Percentiles rank a stretch among this genome's conserved stretches.
Evolutionary conservation across 352 stramenopile genomes (phyloP).

Genomic region (Globisporangium rhizosaccharum): DNA sequence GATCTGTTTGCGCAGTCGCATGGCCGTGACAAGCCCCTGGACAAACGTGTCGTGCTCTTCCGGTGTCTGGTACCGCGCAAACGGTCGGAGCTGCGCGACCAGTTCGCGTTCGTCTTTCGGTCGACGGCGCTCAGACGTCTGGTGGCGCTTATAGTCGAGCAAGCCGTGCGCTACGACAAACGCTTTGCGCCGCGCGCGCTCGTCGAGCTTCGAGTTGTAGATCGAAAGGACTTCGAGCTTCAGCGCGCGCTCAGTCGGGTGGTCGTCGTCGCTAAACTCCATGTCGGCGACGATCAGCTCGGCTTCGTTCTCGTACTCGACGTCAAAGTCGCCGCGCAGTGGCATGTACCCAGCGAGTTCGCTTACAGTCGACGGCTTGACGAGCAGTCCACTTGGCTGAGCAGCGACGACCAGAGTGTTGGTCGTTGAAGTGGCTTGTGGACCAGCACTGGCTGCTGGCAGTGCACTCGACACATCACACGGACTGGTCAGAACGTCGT

Average conservation of each 20-base stretch:
- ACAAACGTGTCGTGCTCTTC: constrained; percentile 94
- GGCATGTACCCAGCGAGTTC: constrained; percentile 94
- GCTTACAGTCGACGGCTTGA: constrained; percentile 8
- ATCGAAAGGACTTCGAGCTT: constrained; percentile 96
- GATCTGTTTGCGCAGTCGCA: constrained; percentile 95
- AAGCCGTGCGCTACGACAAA: constrained; percentile 90
- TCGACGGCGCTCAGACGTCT: constrained; percentile 85
- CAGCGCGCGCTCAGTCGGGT: constrained; percentile 87
- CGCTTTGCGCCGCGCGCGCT: constrained; percentile 89
- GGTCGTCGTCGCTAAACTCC: constrained; percentile 90
- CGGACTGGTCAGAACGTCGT: not conserved
- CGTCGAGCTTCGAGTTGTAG: constrained; percentile 95
- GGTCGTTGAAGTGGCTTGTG: constrained; percentile 1
- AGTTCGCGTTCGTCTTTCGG: constrained; percentile 95
- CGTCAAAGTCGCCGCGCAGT: constrained; percentile 95
- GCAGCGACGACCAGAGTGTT: constrained; percentile 8
- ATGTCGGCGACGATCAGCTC: constrained; percentile 96
- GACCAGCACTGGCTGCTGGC: not conserved
- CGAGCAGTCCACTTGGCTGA: not conserved
- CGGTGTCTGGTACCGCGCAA: constrained; percentile 92
- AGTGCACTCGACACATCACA: not conserved
- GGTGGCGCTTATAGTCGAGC: constrained; percentile 93
- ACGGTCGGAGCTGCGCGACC: constrained; percentile 90
- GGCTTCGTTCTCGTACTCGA: constrained; percentile 97
- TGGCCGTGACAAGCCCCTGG: constrained; percentile 84